phyloP scores from a whole-genome alignment of 164 flowering plant species.

The Aristolochia fimbriata region DNA sequence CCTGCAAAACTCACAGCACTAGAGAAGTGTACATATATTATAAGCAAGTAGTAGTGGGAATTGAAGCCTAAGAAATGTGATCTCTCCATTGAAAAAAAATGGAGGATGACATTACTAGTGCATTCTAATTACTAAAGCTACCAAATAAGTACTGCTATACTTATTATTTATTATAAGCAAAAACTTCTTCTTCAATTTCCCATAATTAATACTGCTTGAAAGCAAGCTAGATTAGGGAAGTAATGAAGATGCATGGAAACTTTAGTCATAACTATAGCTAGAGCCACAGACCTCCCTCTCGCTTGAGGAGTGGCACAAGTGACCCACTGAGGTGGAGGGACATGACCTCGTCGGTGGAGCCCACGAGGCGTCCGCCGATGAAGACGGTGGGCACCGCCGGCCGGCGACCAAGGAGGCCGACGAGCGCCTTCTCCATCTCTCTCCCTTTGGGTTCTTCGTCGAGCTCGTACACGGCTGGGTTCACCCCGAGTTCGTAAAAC shows the following conservation, averaged over 20 bases:
- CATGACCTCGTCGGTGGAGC: slow-evolving; percentile 23
- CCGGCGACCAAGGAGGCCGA: slow-evolving; percentile 14
- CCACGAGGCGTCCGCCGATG: slow-evolving; percentile 24
- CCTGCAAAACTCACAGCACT: too few species aligned
- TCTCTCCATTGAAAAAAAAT: background rate
- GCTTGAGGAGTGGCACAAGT: slow-evolving; percentile 25
- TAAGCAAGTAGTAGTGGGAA: too few species aligned
- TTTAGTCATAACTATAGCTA: too few species aligned
- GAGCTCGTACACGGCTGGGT: slow-evolving; percentile 26
- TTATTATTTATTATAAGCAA: background rate
- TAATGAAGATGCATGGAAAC: too few species aligned
- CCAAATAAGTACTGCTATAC: background rate
- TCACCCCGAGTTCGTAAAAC: slow-evolving; percentile 25
- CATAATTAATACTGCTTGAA: too few species aligned
- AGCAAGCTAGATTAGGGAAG: too few species aligned
- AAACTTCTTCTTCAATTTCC: background rate
- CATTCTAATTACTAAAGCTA: too few species aligned
- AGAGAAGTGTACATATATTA: too few species aligned
- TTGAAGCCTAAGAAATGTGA: too few species aligned
- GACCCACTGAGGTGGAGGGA: slow-evolving; percentile 27
- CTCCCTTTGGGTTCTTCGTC: slow-evolving; percentile 27
- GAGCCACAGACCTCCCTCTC: slow-evolving; percentile 35
- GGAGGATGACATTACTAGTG: background rate
- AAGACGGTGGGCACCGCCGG: slow-evolving; percentile 28
- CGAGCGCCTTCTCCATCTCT: slow-evolving; percentile 28